Base-by-base conservation (phyloP, 148 eudicot genomes). In the Mesembryanthemum crystallinum region DNA sequence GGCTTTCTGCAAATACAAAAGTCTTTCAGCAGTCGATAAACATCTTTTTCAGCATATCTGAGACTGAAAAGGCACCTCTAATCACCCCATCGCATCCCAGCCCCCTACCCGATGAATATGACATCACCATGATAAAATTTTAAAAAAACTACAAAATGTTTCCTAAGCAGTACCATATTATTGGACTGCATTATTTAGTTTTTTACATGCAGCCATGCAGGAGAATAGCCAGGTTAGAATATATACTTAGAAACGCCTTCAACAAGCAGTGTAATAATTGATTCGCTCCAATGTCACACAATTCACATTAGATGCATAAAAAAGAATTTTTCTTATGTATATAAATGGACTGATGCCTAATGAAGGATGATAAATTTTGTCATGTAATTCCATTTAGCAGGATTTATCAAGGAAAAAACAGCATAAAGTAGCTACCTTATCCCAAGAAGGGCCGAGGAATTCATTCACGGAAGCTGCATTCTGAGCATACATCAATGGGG, bases 401-500 rank as follows among this genome's bases (percentile, higher is more conserved):
- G 52, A 15, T 33, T 12, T 13, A 71, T 43, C 4, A 17, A 47
- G 15, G n/a, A 58, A 64, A 35, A 9, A 25, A 17, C 52, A n/a
- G 28, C 52, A 67, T n/a, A 39, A 51, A 64, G 51, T 42, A 58
- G 60, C 30, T 84, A 92, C 99, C 94, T 89, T 95, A 75, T 85
- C 82, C 99, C 99, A 96, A 63, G 94, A 87, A 71, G 88, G 86
- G 49, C 99, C 94, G 28, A 85, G 91, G 77, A 96, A 96, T 82
- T 96, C 99, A 84, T 92, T 96, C 4, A 93, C 97, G 39, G 98
- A 91, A 83, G 90, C 93, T 64, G 98, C 98, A 89, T 91, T 96
- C 82, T 92, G 97, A 75, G 98, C 98, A 89, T 96, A 96, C 99
- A 92, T 96, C 90, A 96, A 85, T 25, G 99, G 99, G 43, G 99